These are phyloP conservation scores for Mortierella alpina DNA, from an alignment of 192 early-diverging fungal species.

Conservation along the genomic window DNA sequence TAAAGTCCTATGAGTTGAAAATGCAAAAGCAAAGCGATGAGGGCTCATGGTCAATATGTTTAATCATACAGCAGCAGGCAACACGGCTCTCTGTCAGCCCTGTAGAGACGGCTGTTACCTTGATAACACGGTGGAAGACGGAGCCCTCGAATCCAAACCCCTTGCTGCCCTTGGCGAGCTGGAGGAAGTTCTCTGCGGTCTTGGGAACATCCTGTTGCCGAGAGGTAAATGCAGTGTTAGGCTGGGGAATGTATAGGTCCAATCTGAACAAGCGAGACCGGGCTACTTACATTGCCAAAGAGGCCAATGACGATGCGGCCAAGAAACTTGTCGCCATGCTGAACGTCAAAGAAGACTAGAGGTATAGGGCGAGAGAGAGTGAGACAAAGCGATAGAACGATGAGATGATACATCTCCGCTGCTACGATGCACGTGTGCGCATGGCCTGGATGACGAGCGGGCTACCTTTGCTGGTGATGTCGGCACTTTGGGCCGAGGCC, in stretches of 20 bases:
- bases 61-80: background rate
- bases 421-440: background rate
- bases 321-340: constrained; percentile 78
- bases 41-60: background rate
- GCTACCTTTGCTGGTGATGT: constrained; percentile 73
- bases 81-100: too few species aligned
- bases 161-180: constrained; percentile 83
- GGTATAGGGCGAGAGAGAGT: background rate
- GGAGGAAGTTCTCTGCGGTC: constrained; percentile 93
- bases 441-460: background rate
- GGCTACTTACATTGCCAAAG: constrained; percentile 67
- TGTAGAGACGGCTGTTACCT: constrained; percentile 24
- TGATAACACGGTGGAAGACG: constrained; percentile 76
- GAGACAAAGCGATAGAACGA: background rate
- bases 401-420: background rate
- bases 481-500: constrained; percentile 53
- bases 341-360: constrained; percentile 88
- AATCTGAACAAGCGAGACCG: too few species aligned
- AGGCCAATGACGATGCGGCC: constrained; percentile 78
- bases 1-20: constrained; percentile 51
- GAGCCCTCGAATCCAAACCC: constrained; percentile 50
- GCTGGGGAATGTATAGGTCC: too few species aligned
- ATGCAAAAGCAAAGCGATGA: background rate
- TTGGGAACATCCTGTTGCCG: constrained; percentile 63
- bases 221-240: background rate